These are phyloP conservation scores for Balakata baccata DNA, from an alignment of 345 rosid species.

Conservation along the genomic window DNA sequence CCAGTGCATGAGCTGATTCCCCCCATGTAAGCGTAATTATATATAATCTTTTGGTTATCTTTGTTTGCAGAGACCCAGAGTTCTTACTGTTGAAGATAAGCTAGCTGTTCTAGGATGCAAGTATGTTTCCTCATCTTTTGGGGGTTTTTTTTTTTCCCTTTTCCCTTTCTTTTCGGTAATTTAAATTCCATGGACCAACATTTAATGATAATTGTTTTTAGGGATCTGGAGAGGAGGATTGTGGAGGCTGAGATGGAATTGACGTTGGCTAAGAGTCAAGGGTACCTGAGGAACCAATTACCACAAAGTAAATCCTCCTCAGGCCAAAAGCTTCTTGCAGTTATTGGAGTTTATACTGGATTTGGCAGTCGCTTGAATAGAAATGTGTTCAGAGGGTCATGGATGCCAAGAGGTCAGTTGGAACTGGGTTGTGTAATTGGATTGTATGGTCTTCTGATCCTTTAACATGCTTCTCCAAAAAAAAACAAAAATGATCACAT, in stretches of 20 bases:
- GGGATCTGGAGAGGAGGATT: constrained; percentile 86
- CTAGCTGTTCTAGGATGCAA: constrained; percentile 75
- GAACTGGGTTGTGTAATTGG: neutral
- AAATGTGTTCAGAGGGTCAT: constrained; percentile 73
- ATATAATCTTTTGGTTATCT: constrained; percentile 3
- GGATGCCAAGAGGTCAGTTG: constrained; percentile 87
- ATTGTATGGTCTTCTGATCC: neutral
- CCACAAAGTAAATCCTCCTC: constrained; percentile 45
- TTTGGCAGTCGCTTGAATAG: constrained; percentile 83
- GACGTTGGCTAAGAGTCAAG: constrained; percentile 90
- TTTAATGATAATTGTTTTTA: constrained; percentile 25
- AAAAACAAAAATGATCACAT: neutral
- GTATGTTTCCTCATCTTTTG: constrained; percentile 40
- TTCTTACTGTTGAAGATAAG: constrained; percentile 84
- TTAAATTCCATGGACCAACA: neutral
- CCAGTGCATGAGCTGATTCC: neutral
- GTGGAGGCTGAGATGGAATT: constrained; percentile 95
- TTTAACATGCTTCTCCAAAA: neutral
- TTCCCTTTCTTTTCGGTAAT: neutral
- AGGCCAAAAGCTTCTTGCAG: constrained; percentile 65
- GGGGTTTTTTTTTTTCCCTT: neutral
- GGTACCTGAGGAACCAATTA: constrained; percentile 55
- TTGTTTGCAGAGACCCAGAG: constrained; percentile 73
- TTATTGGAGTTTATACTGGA: constrained; percentile 93
- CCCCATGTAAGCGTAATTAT: neutral